These are phyloP conservation scores for Aureobasidium vineae DNA, from an alignment of 2,329 filamentous ascomycete species.

Conservation along the genomic window DNA sequence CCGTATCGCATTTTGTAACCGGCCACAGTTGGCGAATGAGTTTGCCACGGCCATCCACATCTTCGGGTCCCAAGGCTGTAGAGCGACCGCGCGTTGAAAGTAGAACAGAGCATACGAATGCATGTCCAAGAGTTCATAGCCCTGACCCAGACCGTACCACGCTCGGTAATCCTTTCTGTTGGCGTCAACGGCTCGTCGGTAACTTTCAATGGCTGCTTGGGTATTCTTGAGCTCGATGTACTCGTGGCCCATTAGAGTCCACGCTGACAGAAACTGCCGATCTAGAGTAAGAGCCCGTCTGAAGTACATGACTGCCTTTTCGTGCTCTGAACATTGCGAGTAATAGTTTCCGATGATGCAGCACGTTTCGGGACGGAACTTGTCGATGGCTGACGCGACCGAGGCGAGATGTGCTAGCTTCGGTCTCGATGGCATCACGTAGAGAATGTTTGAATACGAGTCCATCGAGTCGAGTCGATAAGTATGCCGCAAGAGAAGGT, in stretches of 20 bases:
- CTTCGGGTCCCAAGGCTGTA: slow-evolving; percentile 95
- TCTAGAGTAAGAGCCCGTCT: slow-evolving; percentile 87
- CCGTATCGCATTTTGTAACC: slow-evolving; percentile 87
- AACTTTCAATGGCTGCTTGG: slow-evolving; percentile 95
- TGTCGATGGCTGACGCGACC: slow-evolving; percentile 85
- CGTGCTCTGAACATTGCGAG: slow-evolving; percentile 87
- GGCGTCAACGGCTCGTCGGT: slow-evolving; percentile 90
- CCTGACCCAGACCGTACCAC: slow-evolving; percentile 96
- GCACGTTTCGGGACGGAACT: slow-evolving; percentile 94
- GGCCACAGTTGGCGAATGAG: slow-evolving; percentile 85
- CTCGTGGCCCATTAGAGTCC: slow-evolving; percentile 98
- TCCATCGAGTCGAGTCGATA: slow-evolving; percentile 84
- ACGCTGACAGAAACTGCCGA: slow-evolving; percentile 85
- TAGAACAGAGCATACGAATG: slow-evolving; percentile 97
- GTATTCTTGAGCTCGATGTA: slow-evolving; percentile 99
- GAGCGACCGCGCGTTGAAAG: slow-evolving; percentile 88
- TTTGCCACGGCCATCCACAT: slow-evolving; percentile 98
- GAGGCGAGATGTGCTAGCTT: slow-evolving; percentile 92
- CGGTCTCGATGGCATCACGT: slow-evolving; percentile 82
- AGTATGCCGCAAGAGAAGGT: slow-evolving; percentile 66
- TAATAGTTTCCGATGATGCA: slow-evolving; percentile 98
- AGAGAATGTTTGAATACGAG: slow-evolving; percentile 96
- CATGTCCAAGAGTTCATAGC: slow-evolving; percentile 98
- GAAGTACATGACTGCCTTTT: slow-evolving; percentile 98
- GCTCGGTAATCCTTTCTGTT: slow-evolving; percentile 96